Conservation (phyloP, 83 land plant species). For the Larix sibirica region DNA sequence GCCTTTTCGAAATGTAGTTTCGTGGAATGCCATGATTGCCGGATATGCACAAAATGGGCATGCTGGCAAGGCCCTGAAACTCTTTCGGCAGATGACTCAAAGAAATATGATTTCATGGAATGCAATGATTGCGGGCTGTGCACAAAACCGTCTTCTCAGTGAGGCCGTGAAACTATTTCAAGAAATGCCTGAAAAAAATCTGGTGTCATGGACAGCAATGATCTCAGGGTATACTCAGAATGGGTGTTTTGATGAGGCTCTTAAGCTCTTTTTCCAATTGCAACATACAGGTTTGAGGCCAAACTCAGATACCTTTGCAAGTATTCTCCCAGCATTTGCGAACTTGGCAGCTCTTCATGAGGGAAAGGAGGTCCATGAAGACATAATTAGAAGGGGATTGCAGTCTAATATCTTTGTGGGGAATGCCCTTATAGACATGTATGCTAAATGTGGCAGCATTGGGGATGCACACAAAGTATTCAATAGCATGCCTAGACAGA, state of each 20-base stretch:
- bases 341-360: background rate
- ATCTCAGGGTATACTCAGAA: conserved; percentile 29
- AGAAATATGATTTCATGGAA: conserved; percentile 22
- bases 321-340: background rate
- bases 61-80: conserved; percentile 24
- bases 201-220: conserved; percentile 47
- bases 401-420: background rate
- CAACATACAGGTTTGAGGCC: background rate
- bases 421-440: background rate
- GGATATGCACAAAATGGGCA: conserved; percentile 24
- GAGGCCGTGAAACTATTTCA: conserved; percentile 26
- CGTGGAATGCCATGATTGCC: conserved; percentile 46
- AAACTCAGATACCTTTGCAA: background rate
- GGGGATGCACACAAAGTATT: background rate
- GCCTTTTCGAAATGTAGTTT: conserved; percentile 37
- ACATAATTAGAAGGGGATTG: background rate
- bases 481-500: background rate
- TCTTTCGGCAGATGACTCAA: conserved; percentile 28
- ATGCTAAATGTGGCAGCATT: conserved; percentile 1
- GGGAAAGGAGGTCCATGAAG: background rate
- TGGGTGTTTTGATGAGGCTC: conserved; percentile 23
- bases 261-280: conserved; percentile 13
- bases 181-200: conserved; percentile 17
- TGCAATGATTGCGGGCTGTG: conserved; percentile 27
- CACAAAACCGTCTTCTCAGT: conserved; percentile 14